These are phyloP conservation scores for Paralagenidium karlingii DNA, from an alignment of 352 stramenopile species.

Conservation along the genomic window DNA sequence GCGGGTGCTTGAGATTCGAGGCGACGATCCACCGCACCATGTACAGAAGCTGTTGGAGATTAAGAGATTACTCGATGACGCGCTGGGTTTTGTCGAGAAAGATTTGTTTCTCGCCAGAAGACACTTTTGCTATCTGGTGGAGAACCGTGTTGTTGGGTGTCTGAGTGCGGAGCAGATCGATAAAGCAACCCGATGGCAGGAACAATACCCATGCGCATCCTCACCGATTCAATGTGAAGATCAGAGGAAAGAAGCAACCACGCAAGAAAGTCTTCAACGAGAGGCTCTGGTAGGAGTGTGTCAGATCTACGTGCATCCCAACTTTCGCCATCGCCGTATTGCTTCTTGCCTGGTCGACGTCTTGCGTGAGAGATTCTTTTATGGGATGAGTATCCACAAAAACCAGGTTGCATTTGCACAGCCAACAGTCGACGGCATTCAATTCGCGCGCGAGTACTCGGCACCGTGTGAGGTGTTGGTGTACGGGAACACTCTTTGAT, in stretches of 20 bases:
- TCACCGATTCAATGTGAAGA: not conserved
- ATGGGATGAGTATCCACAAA: slow-evolving; percentile 42
- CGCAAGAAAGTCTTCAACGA: slow-evolving; percentile 1
- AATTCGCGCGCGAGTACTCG: slow-evolving; percentile 47
- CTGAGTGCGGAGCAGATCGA: slow-evolving; percentile 39
- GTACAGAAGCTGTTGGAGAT: slow-evolving; percentile 66
- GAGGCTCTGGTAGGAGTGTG: slow-evolving; percentile 42
- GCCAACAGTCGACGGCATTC: slow-evolving; percentile 44
- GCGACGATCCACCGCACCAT: slow-evolving; percentile 28
- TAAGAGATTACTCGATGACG: slow-evolving; percentile 56
- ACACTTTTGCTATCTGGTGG: slow-evolving; percentile 46
- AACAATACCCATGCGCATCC: too few relatives aligned
- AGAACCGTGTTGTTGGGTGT: slow-evolving; percentile 45
- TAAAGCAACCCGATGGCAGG: slow-evolving; percentile 11
- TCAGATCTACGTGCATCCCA: slow-evolving; percentile 58
- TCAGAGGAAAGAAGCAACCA: not conserved
- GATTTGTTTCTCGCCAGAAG: slow-evolving; percentile 35
- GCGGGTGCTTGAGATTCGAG: slow-evolving; percentile 52
- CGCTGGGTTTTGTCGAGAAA: slow-evolving; percentile 37
- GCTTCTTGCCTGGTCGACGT: slow-evolving; percentile 46
- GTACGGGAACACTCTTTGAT: too few relatives aligned
- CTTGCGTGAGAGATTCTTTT: slow-evolving; percentile 54
- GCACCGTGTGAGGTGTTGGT: slow-evolving; percentile 24
- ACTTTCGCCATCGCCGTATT: slow-evolving; percentile 28
- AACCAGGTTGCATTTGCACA: slow-evolving; percentile 52